Percentiles rank a stretch among this genome's conserved stretches.
These are phyloP conservation scores for Mycosphaerella arachidis DNA, from an alignment of 2,329 filamentous ascomycete genomes.

Conservation along the genomic window DNA sequence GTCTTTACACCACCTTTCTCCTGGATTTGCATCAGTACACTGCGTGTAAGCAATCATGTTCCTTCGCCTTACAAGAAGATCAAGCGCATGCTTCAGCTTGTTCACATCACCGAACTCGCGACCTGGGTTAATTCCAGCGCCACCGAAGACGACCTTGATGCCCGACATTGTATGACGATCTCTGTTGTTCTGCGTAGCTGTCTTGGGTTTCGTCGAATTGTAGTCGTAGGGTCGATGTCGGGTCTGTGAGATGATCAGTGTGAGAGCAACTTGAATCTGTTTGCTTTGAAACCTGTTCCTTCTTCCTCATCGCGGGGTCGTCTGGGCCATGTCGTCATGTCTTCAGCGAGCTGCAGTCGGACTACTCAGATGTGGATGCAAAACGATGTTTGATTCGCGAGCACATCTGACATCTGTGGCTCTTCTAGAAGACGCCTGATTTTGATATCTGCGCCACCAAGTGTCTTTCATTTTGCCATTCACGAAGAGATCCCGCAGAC, in stretches of 20 bases:
- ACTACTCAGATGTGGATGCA: not conserved
- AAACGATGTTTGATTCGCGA: not conserved
- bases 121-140: conserved; percentile 20
- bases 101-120: conserved; percentile 19
- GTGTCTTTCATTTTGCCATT: no score
- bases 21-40: not conserved
- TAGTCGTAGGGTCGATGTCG: not conserved
- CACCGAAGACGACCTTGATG: conserved; percentile 38
- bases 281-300: no score
- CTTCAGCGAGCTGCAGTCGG: not conserved
- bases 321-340: not conserved
- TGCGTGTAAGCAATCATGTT: not conserved
- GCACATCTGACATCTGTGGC: not conserved
- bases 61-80: conserved; percentile 19
- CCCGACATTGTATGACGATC: conserved; percentile 2
- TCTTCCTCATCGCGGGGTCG: no score
- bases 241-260: no score
- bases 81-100: conserved; percentile 26
- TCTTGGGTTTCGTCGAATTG: no score
- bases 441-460: not conserved
- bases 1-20: conserved; percentile 33
- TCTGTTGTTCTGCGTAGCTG: no score
- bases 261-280: no score
- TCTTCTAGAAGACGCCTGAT: not conserved
- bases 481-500: no score